Conservation (phyloP, 208 protist species). For the Naegleria lovaniensis region DNA sequence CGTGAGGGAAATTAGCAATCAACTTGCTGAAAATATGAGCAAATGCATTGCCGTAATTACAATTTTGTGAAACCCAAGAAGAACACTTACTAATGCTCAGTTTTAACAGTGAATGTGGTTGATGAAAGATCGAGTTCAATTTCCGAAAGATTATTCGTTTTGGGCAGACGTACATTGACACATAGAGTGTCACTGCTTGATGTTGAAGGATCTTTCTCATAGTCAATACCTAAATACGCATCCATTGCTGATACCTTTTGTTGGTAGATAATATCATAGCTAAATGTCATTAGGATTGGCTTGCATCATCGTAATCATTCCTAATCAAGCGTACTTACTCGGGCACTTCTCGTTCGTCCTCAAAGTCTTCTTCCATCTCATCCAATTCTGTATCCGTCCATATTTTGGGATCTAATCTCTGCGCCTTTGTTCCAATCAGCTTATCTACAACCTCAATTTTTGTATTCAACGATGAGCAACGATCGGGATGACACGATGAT, state of each 20-base stretch:
- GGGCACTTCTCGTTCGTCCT: background rate
- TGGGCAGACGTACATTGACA: background rate
- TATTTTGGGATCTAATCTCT: background rate
- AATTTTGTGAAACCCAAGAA: too few relatives aligned
- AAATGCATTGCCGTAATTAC: too few relatives aligned
- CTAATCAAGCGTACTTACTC: background rate
- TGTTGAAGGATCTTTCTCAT: background rate
- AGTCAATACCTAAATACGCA: background rate
- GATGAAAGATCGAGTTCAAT: background rate
- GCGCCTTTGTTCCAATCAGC: background rate
- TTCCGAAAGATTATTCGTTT: background rate
- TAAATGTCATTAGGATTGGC: background rate
- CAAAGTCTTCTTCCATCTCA: background rate
- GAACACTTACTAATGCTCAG: background rate
- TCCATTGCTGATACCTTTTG: background rate
- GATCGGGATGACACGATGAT: background rate
- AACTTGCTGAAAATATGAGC: background rate
- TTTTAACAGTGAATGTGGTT: background rate
- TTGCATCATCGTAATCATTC: background rate
- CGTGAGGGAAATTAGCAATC: background rate
- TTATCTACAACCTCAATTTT: background rate
- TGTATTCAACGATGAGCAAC: too few relatives aligned
- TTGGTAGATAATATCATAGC: background rate
- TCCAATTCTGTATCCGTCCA: background rate
- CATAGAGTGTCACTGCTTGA: background rate